Percentiles rank a stretch among this genome's conserved stretches.
phyloP scores from a whole-genome alignment of 768 basidiomycete species.

The Mycena indigotica region DNA sequence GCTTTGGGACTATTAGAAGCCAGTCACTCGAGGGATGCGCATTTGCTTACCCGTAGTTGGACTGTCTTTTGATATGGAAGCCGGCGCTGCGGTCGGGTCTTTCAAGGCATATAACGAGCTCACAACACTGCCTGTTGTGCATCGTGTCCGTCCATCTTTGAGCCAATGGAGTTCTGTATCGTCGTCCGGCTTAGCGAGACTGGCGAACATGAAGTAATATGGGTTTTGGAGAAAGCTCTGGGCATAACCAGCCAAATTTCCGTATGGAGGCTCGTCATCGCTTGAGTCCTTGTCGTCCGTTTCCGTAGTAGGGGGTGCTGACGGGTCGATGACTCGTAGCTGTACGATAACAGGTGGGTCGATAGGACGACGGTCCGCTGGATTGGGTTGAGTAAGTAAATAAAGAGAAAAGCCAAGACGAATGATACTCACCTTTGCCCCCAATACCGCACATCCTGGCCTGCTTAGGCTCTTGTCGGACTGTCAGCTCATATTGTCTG shows the following conservation, averaged over 20 bases:
- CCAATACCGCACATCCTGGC: constrained; percentile 90
- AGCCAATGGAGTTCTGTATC: constrained; percentile 87
- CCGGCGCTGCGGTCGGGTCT: constrained; percentile 41
- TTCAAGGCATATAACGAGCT: constrained; percentile 91
- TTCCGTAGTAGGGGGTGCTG: constrained; percentile 22
- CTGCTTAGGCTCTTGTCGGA: constrained; percentile 91
- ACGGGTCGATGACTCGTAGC: constrained; percentile 79
- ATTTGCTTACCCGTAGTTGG: constrained; percentile 17
- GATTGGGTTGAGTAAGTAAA: constrained; percentile 8
- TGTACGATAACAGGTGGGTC: constrained; percentile 98
- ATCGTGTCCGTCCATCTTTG: constrained; percentile 88
- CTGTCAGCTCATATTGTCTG: constrained; percentile 84
- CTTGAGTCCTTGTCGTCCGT: constrained; percentile 16
- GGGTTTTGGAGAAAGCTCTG: constrained; percentile 83
- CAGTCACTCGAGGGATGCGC: not conserved
- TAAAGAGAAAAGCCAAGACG: not conserved
- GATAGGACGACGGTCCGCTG: constrained; percentile 93
- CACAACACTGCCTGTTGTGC: constrained; percentile 89
- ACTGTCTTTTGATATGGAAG: constrained; percentile 30
- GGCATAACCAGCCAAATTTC: constrained; percentile 44
- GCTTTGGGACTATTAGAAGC: not conserved
- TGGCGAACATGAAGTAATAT: constrained; percentile 95
- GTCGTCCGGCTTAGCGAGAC: constrained; percentile 84
- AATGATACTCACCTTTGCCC: constrained; percentile 57
- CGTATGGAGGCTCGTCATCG: constrained; percentile 30